Conservation (phyloP, 1,284 basidiomycete genomes). For the Phellopilus nigrolimitatus region DNA sequence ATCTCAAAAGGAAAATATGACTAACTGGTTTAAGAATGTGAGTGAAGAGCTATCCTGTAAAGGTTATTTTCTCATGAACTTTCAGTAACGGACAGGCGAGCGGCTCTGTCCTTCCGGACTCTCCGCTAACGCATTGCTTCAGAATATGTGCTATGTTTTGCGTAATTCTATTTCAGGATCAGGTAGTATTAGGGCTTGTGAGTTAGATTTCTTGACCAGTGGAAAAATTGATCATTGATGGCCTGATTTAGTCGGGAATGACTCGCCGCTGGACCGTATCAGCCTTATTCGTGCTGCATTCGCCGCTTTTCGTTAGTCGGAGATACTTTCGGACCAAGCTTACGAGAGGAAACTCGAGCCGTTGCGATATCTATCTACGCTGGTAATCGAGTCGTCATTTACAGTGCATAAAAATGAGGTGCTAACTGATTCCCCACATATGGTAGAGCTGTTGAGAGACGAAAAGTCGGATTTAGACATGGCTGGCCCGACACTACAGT, state of each 20-base stretch:
- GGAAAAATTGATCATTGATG: constrained; percentile 17
- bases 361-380: constrained; percentile 80
- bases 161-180: constrained; percentile 62
- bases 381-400: constrained; percentile 38
- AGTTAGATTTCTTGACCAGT: constrained; percentile 31
- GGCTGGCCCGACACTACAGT: constrained; percentile 72
- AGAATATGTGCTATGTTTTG: constrained; percentile 79
- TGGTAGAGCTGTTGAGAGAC: constrained; percentile 74
- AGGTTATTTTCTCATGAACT: neutral
- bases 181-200: constrained; percentile 53
- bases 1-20: constrained; percentile 38
- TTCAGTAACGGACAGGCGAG: constrained; percentile 5
- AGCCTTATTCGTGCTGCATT: constrained; percentile 68
- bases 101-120: constrained; percentile 12
- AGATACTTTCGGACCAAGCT: constrained; percentile 48
- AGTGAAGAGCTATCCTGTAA: constrained; percentile 13
- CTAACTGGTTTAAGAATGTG: neutral
- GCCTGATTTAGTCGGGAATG: constrained; percentile 20
- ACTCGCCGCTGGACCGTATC: constrained; percentile 46
- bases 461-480: constrained; percentile 77
- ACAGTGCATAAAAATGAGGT: neutral
- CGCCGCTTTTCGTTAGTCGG: constrained; percentile 63
- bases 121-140: constrained; percentile 67
- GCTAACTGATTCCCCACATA: neutral
- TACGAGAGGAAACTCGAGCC: constrained; percentile 72